phyloP scores from a whole-genome alignment of 257 asterid species.

The Coffea canephora region DNA sequence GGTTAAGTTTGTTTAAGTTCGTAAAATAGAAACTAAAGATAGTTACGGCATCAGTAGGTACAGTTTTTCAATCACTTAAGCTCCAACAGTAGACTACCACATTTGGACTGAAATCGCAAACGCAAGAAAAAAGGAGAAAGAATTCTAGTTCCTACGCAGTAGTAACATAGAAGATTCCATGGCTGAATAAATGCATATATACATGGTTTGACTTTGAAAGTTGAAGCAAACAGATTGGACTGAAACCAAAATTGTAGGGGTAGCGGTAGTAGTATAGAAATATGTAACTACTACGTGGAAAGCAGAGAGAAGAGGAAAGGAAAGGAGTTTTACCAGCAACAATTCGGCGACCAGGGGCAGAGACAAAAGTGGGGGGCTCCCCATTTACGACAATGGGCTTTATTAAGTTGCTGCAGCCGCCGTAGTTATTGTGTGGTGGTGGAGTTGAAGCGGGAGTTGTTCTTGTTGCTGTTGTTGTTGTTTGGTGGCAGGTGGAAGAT shows the following conservation, averaged over 20 bases:
- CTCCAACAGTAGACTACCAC: too few relatives aligned
- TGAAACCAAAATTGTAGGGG: neutral
- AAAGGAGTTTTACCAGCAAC: constrained; percentile 59
- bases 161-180: neutral
- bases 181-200: too few relatives aligned
- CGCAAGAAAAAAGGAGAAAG: too few relatives aligned
- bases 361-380: constrained; percentile 87
- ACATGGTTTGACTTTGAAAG: too few relatives aligned
- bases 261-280: too few relatives aligned
- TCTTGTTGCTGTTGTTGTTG: constrained; percentile 2
- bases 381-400: constrained; percentile 75
- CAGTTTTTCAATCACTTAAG: too few relatives aligned
- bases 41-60: too few relatives aligned
- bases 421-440: neutral
- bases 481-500: constrained; percentile 28
- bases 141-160: too few relatives aligned
- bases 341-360: constrained; percentile 91
- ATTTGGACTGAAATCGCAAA: too few relatives aligned
- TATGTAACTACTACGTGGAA: too few relatives aligned
- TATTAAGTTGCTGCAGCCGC: constrained; percentile 22
- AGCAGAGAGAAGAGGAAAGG: neutral
- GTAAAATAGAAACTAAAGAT: too few relatives aligned
- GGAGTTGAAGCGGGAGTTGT: neutral
- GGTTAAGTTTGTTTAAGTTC: too few relatives aligned
- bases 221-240: neutral